Base-by-base conservation (phyloP, 176 grass and related monocot genomes). In the Carex pumila region DNA sequence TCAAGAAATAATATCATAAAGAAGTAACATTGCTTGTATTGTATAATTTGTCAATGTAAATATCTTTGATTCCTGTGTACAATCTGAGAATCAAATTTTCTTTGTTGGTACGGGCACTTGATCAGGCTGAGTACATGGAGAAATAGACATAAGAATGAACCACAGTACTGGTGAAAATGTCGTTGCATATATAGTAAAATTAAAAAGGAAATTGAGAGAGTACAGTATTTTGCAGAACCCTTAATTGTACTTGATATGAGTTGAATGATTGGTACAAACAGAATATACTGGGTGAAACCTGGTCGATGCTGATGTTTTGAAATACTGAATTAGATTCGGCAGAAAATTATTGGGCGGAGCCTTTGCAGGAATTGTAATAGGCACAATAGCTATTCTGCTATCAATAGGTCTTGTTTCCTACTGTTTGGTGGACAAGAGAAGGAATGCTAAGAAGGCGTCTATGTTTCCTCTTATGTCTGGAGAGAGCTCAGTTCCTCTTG, bases 281-380 rank as follows among this genome's bases (percentile, higher is more conserved):
- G 29, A 47, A 61, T 81, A 83, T 71, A 25, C 50, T 52, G n/a
- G 15, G 31, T 76, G 34, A 87, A 76, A 83, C 34, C 12, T 57
- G 9, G n/a, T 41, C 7, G 47, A 69, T 69, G 69, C 68, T 88
- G 49, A 50, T 3, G 59, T 19, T 87, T 50, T 53, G 76, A 50
- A 31, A 47, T 76, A 9, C 5, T 62, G 43, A 30, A 36, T n/a
- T n/a, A n/a, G n/a, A 78, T 90, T 83, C 67, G 72, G 79, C 85
- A n/a, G 84, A 47, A 82, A 80, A 50, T 15, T 56, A 79, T 80
- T 89, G 3, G 55, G 11, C 4, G 89, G 81, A 85, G 86, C 83
- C 84, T 89, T 98, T 88, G 89, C 67, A 78, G 96, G 91, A 79
- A 91, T 88, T 88, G 80, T 88, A 82, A 18, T 86, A 52, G 91